Conservation (phyloP, 192 early-diverging fungal genomes). For the Coemansia sp. region DNA sequence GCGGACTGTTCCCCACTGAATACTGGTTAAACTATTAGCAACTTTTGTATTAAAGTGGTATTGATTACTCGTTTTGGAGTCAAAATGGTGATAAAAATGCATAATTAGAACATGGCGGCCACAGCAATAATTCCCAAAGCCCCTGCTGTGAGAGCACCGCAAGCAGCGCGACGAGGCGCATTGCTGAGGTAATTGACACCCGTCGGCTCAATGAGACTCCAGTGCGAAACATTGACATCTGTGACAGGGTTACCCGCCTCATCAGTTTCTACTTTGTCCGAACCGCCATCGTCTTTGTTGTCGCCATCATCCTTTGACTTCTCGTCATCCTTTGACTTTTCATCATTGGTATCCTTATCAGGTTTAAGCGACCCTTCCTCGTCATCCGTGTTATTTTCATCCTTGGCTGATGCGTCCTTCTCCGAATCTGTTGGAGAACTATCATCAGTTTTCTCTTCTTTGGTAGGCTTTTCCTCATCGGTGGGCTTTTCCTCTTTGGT, state of each 20-base stretch:
- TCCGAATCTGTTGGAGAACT: background rate
- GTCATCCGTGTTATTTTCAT: background rate
- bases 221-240: slow-evolving; percentile 32
- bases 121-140: slow-evolving; percentile 8
- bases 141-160: slow-evolving; percentile 1
- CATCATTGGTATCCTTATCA: background rate
- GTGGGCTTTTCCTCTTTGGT: slow-evolving; percentile 12
- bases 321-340: background rate
- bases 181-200: slow-evolving; percentile 47
- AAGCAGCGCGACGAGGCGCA: slow-evolving; percentile 4
- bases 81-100: slow-evolving; percentile 3
- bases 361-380: slow-evolving; percentile 26
- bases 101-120: slow-evolving; percentile 26
- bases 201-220: slow-evolving; percentile 43
- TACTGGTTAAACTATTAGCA: slow-evolving; percentile 73
- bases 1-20: slow-evolving; percentile 61
- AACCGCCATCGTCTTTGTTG: slow-evolving; percentile 7
- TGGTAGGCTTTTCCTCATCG: background rate
- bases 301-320: slow-evolving; percentile 1
- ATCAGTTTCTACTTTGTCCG: slow-evolving; percentile 21
- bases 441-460: background rate
- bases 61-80: background rate
- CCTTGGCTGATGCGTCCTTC: background rate
- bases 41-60: background rate
- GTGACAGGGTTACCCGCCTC: slow-evolving; percentile 49